These are phyloP conservation scores for Abrus precatorius DNA, from an alignment of 306 rosid genomes.

Conservation along the genomic window DNA sequence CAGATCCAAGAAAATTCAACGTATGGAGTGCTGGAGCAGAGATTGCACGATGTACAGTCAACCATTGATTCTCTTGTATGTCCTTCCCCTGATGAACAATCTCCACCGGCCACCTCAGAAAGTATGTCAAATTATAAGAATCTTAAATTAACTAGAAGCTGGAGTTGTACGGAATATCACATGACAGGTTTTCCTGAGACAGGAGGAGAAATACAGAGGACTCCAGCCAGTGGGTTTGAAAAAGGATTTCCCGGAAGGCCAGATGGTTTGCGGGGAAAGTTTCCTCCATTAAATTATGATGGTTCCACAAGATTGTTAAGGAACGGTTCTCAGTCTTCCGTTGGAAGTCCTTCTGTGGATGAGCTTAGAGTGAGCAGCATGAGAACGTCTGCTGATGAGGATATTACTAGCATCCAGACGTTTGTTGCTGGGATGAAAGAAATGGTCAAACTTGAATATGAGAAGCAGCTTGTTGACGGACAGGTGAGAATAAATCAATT, in stretches of 20 bases:
- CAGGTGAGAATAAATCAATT: slow-evolving; percentile 67
- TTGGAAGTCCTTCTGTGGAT: slow-evolving; percentile 73
- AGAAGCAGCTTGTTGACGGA: slow-evolving; percentile 71
- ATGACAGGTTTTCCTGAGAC: slow-evolving; percentile 66
- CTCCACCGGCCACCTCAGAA: slow-evolving; percentile 49
- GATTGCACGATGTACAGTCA: slow-evolving; percentile 56
- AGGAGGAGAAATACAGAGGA: slow-evolving; percentile 58
- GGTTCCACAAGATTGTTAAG: slow-evolving; percentile 58
- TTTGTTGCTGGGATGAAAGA: slow-evolving; percentile 92
- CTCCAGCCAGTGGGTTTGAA: slow-evolving; percentile 78
- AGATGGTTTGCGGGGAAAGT: slow-evolving; percentile 66
- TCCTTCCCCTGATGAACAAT: slow-evolving; percentile 56
- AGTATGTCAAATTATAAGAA: slow-evolving; percentile 59
- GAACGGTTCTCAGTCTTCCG: slow-evolving; percentile 83
- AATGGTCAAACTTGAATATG: slow-evolving; percentile 85
- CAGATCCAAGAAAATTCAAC: slow-evolving; percentile 58
- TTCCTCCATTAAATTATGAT: slow-evolving; percentile 62
- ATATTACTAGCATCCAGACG: slow-evolving; percentile 83
- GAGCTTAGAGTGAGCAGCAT: slow-evolving; percentile 59
- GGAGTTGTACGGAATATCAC: slow-evolving; percentile 80
- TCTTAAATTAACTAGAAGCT: slow-evolving; percentile 74
- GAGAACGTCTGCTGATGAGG: slow-evolving; percentile 72
- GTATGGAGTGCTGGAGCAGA: slow-evolving; percentile 53
- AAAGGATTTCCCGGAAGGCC: slow-evolving; percentile 90
- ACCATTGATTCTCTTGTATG: slow-evolving; percentile 53